These are phyloP conservation scores for Garcileccinum viscosum DNA, from an alignment of 1,284 basidiomycete species.

Conservation along the genomic window DNA sequence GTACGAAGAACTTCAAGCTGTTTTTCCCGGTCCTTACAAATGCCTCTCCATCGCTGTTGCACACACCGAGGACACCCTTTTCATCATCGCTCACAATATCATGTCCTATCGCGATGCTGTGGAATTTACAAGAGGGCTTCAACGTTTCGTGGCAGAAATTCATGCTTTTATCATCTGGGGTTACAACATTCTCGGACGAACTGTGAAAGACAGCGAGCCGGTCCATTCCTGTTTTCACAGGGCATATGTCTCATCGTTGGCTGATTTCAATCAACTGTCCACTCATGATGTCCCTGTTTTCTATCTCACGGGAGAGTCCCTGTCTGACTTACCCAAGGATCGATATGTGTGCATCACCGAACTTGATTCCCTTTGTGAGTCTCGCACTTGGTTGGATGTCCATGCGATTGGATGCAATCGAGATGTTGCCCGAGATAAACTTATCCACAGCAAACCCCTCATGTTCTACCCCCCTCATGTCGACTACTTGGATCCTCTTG, in stretches of 20 bases:
- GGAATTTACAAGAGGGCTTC: conserved; percentile 4
- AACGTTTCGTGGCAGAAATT: conserved; percentile 7
- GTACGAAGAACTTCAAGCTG: conserved; percentile 2
- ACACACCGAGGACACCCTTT: conserved; percentile 7
- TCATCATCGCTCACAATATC: neutral
- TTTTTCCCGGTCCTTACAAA: conserved; percentile 4
- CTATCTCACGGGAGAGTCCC: conserved; percentile 2
- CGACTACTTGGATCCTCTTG: neutral
- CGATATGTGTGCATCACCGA: neutral
- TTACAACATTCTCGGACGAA: neutral
- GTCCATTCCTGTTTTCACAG: conserved; percentile 1
- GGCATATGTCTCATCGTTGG: neutral
- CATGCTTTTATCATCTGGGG: conserved; percentile 13
- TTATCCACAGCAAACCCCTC: conserved; percentile 6
- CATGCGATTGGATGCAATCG: neutral
- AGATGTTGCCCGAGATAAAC: neutral
- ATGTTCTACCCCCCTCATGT: conserved; percentile 17
- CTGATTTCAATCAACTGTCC: conserved; percentile 1
- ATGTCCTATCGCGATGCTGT: conserved; percentile 15
- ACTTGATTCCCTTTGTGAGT: neutral
- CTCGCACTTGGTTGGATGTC: conserved; percentile 3
- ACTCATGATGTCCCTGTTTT: neutral
- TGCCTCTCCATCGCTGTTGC: neutral
- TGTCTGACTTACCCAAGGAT: neutral
- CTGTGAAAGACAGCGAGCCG: neutral